These are phyloP conservation scores for Zygosaccharomyces gambellarensis DNA, from an alignment of 805 yeast genomes.

Conservation along the genomic window DNA sequence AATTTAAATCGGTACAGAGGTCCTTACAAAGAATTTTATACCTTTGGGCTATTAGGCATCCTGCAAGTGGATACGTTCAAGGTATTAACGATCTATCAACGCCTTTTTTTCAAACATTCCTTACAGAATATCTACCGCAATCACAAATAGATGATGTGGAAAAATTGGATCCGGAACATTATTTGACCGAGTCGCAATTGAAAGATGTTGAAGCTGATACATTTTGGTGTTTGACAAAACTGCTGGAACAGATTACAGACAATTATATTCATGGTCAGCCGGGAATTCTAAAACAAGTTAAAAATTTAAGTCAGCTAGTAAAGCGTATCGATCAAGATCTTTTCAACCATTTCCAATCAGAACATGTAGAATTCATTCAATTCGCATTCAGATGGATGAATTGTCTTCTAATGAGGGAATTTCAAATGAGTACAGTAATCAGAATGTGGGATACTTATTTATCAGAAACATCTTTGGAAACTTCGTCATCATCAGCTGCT, in stretches of 20 bases:
- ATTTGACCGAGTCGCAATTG: constrained; percentile 54
- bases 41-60: constrained; percentile 94
- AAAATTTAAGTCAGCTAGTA: constrained; percentile 70
- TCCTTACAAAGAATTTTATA: constrained; percentile 77
- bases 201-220: constrained; percentile 88
- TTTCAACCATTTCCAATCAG: constrained; percentile 66
- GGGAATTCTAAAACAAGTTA: constrained; percentile 88
- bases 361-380: constrained; percentile 90
- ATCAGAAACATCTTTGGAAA: constrained; percentile 53
- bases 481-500: constrained; percentile 19
- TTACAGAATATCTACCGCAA: constrained; percentile 54
- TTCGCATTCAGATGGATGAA: constrained; percentile 99
- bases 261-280: constrained; percentile 98
- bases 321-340: constrained; percentile 73
- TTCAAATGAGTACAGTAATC: constrained; percentile 68
- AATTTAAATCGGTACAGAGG: constrained; percentile 63
- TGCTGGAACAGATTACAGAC: constrained; percentile 92
- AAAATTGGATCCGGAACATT: constrained; percentile 53
- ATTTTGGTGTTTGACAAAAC: constrained; percentile 90
- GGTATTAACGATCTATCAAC: constrained; percentile 93
- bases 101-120: constrained; percentile 85
- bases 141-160: constrained; percentile 46
- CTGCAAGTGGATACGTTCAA: constrained; percentile 96
- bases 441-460: constrained; percentile 98
- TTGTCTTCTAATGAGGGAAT: constrained; percentile 91